Percentiles rank a stretch among this genome's conserved stretches.
These are phyloP conservation scores for Trichoderma parareesei DNA, from an alignment of 495 filamentous ascomycete species.

Conservation along the genomic window DNA sequence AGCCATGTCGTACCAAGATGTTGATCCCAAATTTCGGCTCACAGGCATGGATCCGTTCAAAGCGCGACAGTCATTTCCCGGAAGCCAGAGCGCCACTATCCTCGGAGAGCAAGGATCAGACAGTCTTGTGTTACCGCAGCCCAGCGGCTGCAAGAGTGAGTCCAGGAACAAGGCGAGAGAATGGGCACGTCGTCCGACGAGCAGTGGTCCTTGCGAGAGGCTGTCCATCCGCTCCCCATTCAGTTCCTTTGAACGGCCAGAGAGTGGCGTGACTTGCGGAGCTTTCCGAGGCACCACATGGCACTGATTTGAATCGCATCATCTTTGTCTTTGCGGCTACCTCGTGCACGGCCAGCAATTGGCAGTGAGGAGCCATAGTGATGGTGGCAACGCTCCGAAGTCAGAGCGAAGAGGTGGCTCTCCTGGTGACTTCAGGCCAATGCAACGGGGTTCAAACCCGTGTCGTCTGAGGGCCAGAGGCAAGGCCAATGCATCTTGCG, in stretches of 20 bases:
- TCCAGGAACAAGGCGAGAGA: neutral
- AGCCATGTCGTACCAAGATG: neutral
- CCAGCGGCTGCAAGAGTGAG: neutral
- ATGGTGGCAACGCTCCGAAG: neutral
- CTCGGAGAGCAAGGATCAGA: neutral
- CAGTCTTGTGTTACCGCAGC: constrained; percentile 1
- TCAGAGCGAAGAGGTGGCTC: neutral
- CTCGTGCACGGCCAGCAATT: neutral
- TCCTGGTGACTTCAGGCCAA: neutral
- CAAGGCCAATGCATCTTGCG: neutral
- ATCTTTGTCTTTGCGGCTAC: neutral
- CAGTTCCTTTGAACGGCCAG: neutral
- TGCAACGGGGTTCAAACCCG: neutral
- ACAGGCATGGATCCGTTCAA: neutral
- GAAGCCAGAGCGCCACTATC: neutral
- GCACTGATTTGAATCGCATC: neutral
- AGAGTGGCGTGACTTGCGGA: neutral
- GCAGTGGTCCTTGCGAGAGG: neutral
- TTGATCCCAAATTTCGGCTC: neutral
- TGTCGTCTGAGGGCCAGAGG: neutral
- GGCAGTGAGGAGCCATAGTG: neutral
- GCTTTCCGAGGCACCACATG: neutral
- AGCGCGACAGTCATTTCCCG: neutral
- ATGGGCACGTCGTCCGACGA: neutral
- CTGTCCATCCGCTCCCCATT: neutral